Base-by-base conservation (phyloP, 331 rosid genomes). In the Malus hybrid region DNA sequence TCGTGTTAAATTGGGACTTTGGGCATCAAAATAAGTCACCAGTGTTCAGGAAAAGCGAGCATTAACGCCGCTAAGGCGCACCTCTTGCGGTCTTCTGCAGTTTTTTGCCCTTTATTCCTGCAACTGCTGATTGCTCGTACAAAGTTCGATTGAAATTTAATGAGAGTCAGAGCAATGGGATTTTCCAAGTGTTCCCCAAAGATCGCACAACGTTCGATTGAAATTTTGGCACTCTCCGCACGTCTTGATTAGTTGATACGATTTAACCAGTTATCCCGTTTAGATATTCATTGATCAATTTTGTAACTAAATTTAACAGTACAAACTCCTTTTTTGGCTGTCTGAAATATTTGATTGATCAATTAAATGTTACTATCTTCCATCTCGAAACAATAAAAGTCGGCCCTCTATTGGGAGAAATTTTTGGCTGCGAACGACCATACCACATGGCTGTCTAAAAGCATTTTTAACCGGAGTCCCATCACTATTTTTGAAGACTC, bases 111-210 rank as follows among this genome's bases (percentile, higher is more conserved):
- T 24, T 50, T 39, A 69, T 71, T 52, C 69, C 50, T 28, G 36
- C 39, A 61, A 39, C 44, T 60, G 34, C 68, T 65, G 68, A 39
- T 65, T 39, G 46, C 59, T 71, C 50, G 44, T 27, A 24, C 24
- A 24, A 24, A 24, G 24, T 24, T 24, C 24, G 24, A 24, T 24
- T 24, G 24, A 24, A 24, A 24, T 24, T 24, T 24, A 16, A 27
- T 14, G 56, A 59, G 74, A 77, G 33, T 71, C 42, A 42, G 29
- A 28, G 36, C 74, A 32, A 31, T 14, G 60, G 78, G 77, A 74
- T 61, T 70, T 83, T 81, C 12, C 59, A 1, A 27, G 70, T 72
- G 79, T 82, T 31, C 44, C 34, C 77, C n/a, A 77, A 66, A 50
- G 4, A 42, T 70, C 13, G 27, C 78, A 46, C 57, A 65, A 24